Conservation (phyloP, 192 early-diverging fungal genomes). For the Coemansia sp. region DNA sequence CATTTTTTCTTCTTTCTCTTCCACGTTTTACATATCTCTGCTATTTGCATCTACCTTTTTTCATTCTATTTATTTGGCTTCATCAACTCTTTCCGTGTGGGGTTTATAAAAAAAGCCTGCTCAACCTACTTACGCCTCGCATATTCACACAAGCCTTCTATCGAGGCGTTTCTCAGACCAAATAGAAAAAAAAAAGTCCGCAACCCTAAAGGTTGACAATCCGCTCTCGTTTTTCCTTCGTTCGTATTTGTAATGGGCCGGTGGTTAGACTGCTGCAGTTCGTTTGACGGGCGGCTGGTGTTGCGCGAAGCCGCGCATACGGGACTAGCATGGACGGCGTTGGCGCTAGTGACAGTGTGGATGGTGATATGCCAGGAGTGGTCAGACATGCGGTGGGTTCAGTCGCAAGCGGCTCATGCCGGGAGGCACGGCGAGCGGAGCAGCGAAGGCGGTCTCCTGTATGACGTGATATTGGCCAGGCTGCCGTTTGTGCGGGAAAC, state of each 20-base stretch:
- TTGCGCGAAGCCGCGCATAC: slow-evolving; percentile 25
- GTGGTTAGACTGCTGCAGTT: not conserved
- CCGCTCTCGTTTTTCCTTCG: not conserved
- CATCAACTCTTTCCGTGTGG: not conserved
- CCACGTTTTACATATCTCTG: not conserved
- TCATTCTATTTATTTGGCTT: not conserved
- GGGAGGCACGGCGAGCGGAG: not conserved
- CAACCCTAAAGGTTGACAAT: slow-evolving; percentile 1
- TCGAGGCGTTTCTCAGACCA: slow-evolving; percentile 5
- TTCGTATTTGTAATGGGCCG: not conserved
- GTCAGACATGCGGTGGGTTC: slow-evolving; percentile 52
- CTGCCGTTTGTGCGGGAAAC: slow-evolving; percentile 14
- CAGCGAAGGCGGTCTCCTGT: slow-evolving; percentile 9
- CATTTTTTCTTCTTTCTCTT: not conserved
- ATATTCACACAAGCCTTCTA: slow-evolving; percentile 2
- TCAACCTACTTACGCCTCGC: not conserved
- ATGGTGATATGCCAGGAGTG: slow-evolving; percentile 50
- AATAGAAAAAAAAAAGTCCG: slow-evolving; percentile 1
- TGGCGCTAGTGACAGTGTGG: slow-evolving; percentile 30
- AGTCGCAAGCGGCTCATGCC: not conserved
- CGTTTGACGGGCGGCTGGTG: slow-evolving; percentile 9
- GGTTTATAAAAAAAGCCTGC: not conserved
- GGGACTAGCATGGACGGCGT: slow-evolving; percentile 1
- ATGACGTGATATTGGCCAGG: slow-evolving; percentile 29
- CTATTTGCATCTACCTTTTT: not conserved